phyloP scores from a whole-genome alignment of 169 alveolate genomes.

The Eimeria praecox region DNA sequence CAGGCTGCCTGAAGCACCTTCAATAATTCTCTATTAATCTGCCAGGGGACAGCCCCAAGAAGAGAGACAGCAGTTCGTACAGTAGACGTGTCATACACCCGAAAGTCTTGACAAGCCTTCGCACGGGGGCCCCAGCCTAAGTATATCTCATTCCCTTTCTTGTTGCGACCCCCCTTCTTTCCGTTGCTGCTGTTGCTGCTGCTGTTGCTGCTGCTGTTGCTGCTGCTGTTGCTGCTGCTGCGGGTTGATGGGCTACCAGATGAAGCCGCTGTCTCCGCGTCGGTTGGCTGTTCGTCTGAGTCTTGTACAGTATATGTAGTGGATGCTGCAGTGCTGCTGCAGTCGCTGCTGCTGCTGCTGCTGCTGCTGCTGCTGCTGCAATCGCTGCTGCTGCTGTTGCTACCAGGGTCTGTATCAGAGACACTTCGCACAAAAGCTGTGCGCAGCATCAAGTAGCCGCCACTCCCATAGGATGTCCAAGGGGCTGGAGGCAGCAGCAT shows the following conservation, averaged over 20 bases:
- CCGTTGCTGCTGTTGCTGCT: slow-evolving; percentile 22
- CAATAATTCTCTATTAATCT: slow-evolving; percentile 46
- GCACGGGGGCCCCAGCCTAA: slow-evolving; percentile 79
- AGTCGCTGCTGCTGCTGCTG: slow-evolving; percentile 4
- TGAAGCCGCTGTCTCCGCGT: not conserved
- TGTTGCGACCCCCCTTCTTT: slow-evolving; percentile 38
- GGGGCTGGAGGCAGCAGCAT: slow-evolving; percentile 79
- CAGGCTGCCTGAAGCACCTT: slow-evolving; percentile 80
- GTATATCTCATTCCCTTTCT: slow-evolving; percentile 37
- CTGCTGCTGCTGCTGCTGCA: not conserved
- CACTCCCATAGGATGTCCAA: slow-evolving; percentile 51
- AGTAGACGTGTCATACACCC: slow-evolving; percentile 39
- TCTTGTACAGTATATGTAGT: not conserved
- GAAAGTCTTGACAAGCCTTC: slow-evolving; percentile 52
- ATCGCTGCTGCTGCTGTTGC: slow-evolving; percentile 19
- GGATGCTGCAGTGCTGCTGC: not conserved
- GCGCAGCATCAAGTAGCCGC: slow-evolving; percentile 80
- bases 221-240: slow-evolving; percentile 31
- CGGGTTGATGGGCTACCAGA: slow-evolving; percentile 4
- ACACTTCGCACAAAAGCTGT: slow-evolving; percentile 71
- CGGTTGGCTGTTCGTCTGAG: not conserved
- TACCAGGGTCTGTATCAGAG: slow-evolving; percentile 50
- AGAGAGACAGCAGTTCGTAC: slow-evolving; percentile 57
- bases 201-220: slow-evolving; percentile 41
- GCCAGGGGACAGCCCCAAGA: slow-evolving; percentile 81